Evolutionary conservation across 2,329 filamentous ascomycete genomes (phyloP), one percentile per base, ranked within the genome.

Genomic region (Pestalotiopsis sp.): DNA sequence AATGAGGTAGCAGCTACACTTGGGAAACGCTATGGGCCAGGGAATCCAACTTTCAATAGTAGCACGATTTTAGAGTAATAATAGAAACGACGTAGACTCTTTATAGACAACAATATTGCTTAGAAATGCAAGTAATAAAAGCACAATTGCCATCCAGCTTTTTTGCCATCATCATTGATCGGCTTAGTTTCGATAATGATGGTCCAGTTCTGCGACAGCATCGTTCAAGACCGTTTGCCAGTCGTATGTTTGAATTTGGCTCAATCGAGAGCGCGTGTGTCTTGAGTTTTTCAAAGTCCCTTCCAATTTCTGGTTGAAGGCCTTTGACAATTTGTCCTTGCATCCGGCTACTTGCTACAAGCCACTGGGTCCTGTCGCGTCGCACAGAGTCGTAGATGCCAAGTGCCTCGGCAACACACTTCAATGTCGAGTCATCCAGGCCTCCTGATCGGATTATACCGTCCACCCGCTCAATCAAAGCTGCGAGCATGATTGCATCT

Each of bases 401-500:
- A 25, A 86, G 78, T 4, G 81, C 83, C 0, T 73, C 75, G 4
- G 17, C 31, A 11, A 67, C 45, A 25, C 38, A 31, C 14, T 27
- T 61, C 14, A 13, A 12, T 4, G 13, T 38, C 4, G 62, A 27
- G 27, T 64, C 57, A 85, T 68, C 52, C 17, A 17, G 17, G 4
- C 45, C 20, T 9, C 20, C 45, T n/a, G 45, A 20, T n/a, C 20
- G 14, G 17, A n/a, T 20, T n/a, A 52, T 17, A 52, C 14, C 6
- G 2, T 52, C 20, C 17, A 5, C n/a, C 11, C 45, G 45, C 6
- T 52, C 45, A n/a, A 52, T 20, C 5, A 52, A 9, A 52, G 45
- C 45, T 9, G 20, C 45, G 7, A 87, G 78, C 0, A 84, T 75
- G 49, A 84, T 77, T 0, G 81, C 81, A 68, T 88, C 86, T 71